Conservation (phyloP, 1,139 yeast species). For the Geotrichum reessii region DNA sequence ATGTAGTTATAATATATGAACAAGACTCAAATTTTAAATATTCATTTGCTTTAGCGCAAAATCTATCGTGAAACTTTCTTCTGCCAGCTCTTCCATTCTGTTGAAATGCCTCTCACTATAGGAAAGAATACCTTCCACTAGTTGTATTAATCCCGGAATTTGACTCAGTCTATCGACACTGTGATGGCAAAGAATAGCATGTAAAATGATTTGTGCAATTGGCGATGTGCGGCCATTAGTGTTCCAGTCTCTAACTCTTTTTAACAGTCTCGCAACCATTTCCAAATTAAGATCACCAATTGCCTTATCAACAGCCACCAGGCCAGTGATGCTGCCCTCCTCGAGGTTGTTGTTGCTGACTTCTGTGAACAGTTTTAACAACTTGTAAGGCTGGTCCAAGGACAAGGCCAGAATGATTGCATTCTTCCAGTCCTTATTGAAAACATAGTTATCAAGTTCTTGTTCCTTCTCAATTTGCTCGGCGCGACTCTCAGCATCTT, state of each 20-base stretch:
- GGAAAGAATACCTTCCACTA: constrained; percentile 72
- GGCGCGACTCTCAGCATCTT: constrained; percentile 39
- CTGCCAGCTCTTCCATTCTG: constrained; percentile 72
- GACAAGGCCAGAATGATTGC: constrained; percentile 84
- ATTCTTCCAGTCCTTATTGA: constrained; percentile 71
- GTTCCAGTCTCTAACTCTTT: constrained; percentile 90
- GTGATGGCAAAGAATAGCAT: constrained; percentile 54
- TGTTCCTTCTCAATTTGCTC: constrained; percentile 84
- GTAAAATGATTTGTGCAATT: constrained; percentile 70
- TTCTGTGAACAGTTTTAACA: constrained; percentile 62
- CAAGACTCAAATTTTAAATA: constrained; percentile 19
- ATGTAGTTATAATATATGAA: constrained; percentile 12
- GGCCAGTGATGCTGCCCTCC: constrained; percentile 45
- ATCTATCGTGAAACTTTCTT: constrained; percentile 79
- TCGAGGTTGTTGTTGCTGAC: constrained; percentile 39
- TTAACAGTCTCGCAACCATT: constrained; percentile 49
- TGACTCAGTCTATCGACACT: constrained; percentile 52
- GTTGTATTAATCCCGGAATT: constrained; percentile 59
- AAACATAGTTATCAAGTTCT: constrained; percentile 65
- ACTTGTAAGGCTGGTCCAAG: constrained; percentile 78
- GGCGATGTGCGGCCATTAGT: constrained; percentile 76
- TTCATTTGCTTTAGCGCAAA: constrained; percentile 67
- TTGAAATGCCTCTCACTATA: constrained; percentile 80
- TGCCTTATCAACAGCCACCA: constrained; percentile 59
- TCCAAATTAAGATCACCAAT: constrained; percentile 54